A percentile compares a stretch with the other conserved stretches of the same genome.
Evolutionary conservation across 306 rosid species (phyloP).

Genomic region (Cucurbita ficifolia): DNA sequence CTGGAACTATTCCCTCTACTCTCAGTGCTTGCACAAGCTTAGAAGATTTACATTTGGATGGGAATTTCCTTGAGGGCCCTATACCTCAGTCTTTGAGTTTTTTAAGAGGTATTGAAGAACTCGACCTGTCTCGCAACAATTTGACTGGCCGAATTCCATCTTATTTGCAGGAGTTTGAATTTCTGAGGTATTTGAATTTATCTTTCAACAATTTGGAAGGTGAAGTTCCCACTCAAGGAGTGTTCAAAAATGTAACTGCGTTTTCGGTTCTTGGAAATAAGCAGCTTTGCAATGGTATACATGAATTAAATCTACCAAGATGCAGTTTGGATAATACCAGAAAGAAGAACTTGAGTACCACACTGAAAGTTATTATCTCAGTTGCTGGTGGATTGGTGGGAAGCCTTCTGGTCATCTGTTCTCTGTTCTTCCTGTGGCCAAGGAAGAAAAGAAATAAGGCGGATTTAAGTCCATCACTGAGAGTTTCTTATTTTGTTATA

Average conservation of each 20-base stretch:
- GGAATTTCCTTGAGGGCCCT: constrained; percentile 10
- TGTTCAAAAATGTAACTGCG: constrained; percentile 5
- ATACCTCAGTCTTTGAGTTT: constrained; percentile 7
- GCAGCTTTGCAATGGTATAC: constrained; percentile 14
- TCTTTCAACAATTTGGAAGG: constrained; percentile 21
- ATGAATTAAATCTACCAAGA: constrained; percentile 1
- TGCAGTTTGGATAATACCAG: not conserved
- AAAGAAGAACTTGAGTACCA: not conserved
- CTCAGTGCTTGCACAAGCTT: constrained; percentile 8
- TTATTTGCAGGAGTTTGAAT: not conserved
- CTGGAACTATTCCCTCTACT: constrained; percentile 7
- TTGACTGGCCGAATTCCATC: constrained; percentile 7
- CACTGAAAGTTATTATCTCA: not conserved
- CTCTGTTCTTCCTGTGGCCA: not conserved
- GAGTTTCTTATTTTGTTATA: not conserved
- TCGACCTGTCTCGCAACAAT: constrained; percentile 18
- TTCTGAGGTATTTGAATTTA: not conserved
- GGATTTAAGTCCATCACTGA: not conserved
- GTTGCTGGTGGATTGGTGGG: constrained; percentile 7
- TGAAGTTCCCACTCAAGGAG: constrained; percentile 7
- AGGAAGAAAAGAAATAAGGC: not conserved
- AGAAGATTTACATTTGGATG: not conserved
- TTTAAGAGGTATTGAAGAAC: constrained; percentile 2
- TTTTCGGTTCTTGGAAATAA: constrained; percentile 1
- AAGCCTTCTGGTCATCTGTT: not conserved